Base-by-base conservation (phyloP, 129 eudicot species). In the Escallonia herrerae region DNA sequence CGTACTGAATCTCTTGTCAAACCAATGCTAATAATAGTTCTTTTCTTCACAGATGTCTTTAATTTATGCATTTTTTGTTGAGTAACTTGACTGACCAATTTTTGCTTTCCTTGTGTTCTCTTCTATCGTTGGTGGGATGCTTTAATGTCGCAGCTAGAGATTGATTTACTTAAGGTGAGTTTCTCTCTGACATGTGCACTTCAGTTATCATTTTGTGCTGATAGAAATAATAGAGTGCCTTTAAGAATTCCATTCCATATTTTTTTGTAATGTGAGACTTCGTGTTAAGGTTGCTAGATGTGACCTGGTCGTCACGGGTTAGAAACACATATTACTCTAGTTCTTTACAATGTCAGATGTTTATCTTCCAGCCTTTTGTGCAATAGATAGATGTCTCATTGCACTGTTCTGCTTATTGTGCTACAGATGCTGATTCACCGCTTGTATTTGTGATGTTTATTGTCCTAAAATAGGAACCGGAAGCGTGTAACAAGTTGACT, bases 131-230 rank as follows among this genome's bases (percentile, higher is more conserved):
- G 68, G 63, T 62, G 59, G 75, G 72, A 69, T 56, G 64, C 64
- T 53, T 69, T 48, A 71, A 64, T 64, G 53, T 68, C 33, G 57
- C 96, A 93, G 99, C 96, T 88, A 89, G 99, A 93, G 76, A 93
- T 93, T 66, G 99, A 93, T 75, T 81, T 93, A 79, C 91, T 93
- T 42, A 89, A 93, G 99, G 99, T 93, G 70, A 75, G 37, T 37
- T 22, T 14, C 74, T 49, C 49, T 54, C 42, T 37, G 59, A 50
- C n/a, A n/a, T 15, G 45, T 37, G 43, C 70, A 47, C 47, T 52
- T 44, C 10, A 41, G 39, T 38, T 55, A 13, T 15, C 40, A 5
- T 53, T 53, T 8, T 53, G n/a, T n/a, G 13, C 14, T 11, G 14
- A 53, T n/a, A 6, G 33, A 53, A 53, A n/a, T 8, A 53, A 53